Conservation (phyloP, 2,329 filamentous ascomycete genomes). For the Fusarium concolor region DNA sequence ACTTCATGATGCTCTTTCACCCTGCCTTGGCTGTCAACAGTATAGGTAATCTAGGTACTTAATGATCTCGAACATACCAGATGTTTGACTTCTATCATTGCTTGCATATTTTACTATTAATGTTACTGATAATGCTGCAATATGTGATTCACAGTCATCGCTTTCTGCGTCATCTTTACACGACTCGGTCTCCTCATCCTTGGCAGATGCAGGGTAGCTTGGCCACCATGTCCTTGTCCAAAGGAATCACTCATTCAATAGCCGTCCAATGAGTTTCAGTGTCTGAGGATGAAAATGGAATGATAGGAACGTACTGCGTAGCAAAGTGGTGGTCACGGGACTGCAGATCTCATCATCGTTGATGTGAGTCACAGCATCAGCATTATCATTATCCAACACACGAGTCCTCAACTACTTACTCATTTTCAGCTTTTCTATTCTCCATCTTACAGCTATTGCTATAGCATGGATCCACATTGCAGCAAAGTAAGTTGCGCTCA, state of each 20-base stretch:
- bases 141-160: neutral
- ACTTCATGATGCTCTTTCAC: too few species aligned
- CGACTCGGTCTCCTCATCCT: neutral
- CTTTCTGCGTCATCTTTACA: neutral
- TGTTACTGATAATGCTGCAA: neutral
- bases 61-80: neutral
- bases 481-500: neutral
- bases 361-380: neutral
- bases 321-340: neutral
- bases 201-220: constrained; percentile 1
- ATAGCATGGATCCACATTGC: neutral
- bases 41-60: neutral
- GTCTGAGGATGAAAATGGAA: neutral
- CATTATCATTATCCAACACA: neutral
- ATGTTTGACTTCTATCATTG: neutral
- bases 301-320: neutral
- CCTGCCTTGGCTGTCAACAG: neutral
- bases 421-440: neutral
- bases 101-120: too few species aligned
- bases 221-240: neutral
- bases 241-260: neutral
- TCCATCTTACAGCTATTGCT: too few species aligned
- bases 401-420: neutral
- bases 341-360: neutral
- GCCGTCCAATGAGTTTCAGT: neutral